Base-by-base conservation (phyloP, 257 asterid genomes). In the Fraxinus cuspidata region DNA sequence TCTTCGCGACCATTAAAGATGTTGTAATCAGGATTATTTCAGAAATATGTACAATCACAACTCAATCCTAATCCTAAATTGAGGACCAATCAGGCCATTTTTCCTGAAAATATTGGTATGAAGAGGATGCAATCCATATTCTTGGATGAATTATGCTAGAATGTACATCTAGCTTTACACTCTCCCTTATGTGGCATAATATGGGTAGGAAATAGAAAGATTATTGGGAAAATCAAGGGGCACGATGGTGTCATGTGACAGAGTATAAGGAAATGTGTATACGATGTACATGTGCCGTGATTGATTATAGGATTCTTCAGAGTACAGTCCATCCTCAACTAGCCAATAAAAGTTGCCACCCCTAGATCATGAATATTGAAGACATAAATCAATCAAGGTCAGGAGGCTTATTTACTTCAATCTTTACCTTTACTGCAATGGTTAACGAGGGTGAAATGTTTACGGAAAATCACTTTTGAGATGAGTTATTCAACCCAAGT, bases 371-470 rank as follows among this genome's bases (percentile, higher is more conserved):
- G 84, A 74, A 16, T 44, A 2, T 42, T 42, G 51, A 42, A 1
- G 2, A 12, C 53, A 44, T 58, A 56, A 56, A 71, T 76, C 81
- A 71, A 8, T 49, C 75, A 75, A 63, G 76, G 69, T 74, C 44
- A 40, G 12, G 18, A 58, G 11, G 35, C 79, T 37, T 51, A 51
- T 68, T 74, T 40, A 6, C 5, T 31, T 53, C 10, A 11, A 47
- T 21, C 28, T 58, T 79, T 64, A 42, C 71, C 7, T 49, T 73
- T 73, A 5, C 12, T 79, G 75, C 28, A 3, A 3, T 12, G 29
- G 28, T 3, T 34, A 37, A 53, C 34, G n/a, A 70, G 32, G n/a
- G 10, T 51, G 15, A 56, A 49, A 31, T 42, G 73, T 64, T 71
- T 5, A 40, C 25, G n/a, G 12, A 44, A 12, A 15, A 27, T 28